These are phyloP conservation scores for Malus hybrid DNA, from an alignment of 331 rosid genomes.

Conservation along the genomic window DNA sequence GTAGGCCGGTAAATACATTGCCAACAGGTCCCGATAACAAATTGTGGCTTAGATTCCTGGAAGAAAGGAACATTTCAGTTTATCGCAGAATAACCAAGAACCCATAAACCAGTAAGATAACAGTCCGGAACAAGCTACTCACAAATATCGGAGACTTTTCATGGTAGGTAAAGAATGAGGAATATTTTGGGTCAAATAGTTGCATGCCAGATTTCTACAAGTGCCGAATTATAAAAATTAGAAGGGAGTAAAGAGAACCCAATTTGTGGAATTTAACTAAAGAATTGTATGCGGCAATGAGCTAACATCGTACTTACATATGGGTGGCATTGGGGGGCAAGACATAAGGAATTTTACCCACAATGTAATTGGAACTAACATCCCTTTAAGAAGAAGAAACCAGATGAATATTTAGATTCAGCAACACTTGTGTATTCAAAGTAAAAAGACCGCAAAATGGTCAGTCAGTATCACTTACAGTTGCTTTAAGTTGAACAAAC, in stretches of 20 bases:
- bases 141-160: conserved; percentile 57
- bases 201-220: conserved; percentile 73
- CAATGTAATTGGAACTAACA: conserved; percentile 57
- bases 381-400: conserved; percentile 40
- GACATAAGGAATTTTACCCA: conserved; percentile 56
- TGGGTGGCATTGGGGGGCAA: conserved; percentile 76
- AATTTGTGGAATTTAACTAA: neutral
- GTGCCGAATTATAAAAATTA: too few relatives aligned
- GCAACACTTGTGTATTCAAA: neutral
- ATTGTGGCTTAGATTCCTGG: conserved; percentile 90
- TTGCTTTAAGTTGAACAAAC: conserved; percentile 56
- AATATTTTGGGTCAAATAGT: conserved; percentile 43
- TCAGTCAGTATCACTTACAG: conserved; percentile 34
- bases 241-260: conserved; percentile 5
- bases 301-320: conserved; percentile 36
- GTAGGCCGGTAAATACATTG: conserved; percentile 59
- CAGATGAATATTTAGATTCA: conserved; percentile 12
- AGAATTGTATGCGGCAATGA: neutral
- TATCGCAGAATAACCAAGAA: conserved; percentile 8
- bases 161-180: conserved; percentile 54
- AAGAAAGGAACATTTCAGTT: conserved; percentile 3
- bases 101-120: neutral
- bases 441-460: neutral
- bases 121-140: conserved; percentile 17
- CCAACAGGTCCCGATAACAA: conserved; percentile 67